A percentile compares a stretch with the other conserved stretches of the same genome.
phyloP scores from a whole-genome alignment of 2,329 filamentous ascomycete species.

The Neoarthrinium moseri region DNA sequence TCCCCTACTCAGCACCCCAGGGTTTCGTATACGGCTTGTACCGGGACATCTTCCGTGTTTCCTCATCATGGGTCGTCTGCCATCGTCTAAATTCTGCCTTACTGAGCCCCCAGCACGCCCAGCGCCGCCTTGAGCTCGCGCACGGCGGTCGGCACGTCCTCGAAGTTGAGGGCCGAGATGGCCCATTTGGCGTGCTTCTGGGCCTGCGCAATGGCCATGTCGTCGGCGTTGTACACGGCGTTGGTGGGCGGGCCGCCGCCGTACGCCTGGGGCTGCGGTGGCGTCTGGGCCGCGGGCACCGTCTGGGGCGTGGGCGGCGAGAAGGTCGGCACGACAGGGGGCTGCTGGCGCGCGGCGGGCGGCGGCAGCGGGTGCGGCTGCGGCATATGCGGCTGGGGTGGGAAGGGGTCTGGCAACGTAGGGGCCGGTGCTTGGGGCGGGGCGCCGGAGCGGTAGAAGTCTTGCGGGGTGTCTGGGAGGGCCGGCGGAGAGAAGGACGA shows the following conservation, averaged over 20 bases:
- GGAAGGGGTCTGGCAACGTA: conserved; percentile 17
- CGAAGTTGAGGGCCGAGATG: conserved; percentile 94
- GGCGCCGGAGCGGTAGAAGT: conserved; percentile 31
- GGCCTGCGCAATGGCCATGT: conserved; percentile 70
- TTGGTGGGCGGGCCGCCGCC: conserved; percentile 19
- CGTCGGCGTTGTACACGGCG: conserved; percentile 57
- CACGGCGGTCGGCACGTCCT: conserved; percentile 88
- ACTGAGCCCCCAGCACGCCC: conserved; percentile 63
- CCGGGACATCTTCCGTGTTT: too few species aligned
- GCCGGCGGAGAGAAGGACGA: conserved; percentile 28
- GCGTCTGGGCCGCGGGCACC: conserved; percentile 6
- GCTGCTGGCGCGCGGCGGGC: conserved; percentile 14
- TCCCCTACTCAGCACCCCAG: too few species aligned
- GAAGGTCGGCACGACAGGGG: conserved; percentile 19
- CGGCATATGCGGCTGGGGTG: conserved; percentile 18
- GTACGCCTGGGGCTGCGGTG: conserved; percentile 17
- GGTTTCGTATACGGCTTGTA: too few species aligned
- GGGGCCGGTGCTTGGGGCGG: conserved; percentile 25
- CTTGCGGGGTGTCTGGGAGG: conserved; percentile 27
- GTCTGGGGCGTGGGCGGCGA: conserved; percentile 13
- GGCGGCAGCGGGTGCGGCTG: conserved; percentile 21
- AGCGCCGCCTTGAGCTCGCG: conserved; percentile 79
- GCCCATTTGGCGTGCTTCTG: conserved; percentile 98
- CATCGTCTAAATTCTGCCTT: conserved; percentile 11
- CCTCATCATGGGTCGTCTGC: not conserved